These are phyloP conservation scores for Barnettozyma californica DNA, from an alignment of 805 yeast genomes.

Conservation along the genomic window DNA sequence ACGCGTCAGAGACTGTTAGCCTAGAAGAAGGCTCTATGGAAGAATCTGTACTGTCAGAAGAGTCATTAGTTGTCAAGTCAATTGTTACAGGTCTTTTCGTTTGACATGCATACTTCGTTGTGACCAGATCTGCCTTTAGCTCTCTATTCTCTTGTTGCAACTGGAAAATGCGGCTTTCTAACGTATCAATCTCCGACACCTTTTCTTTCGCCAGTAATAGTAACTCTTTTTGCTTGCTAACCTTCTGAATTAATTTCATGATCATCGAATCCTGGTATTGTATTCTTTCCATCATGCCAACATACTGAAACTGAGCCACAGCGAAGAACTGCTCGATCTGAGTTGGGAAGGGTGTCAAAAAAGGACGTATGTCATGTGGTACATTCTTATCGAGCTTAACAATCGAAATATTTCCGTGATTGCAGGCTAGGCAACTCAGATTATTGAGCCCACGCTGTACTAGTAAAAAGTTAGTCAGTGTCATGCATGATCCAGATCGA, in stretches of 20 bases:
- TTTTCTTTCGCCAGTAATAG: constrained; percentile 21
- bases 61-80: constrained; percentile 20
- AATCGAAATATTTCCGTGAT: constrained; percentile 14
- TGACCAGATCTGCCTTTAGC: neutral
- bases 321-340: constrained; percentile 23
- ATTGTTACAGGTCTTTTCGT: constrained; percentile 15
- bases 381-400: constrained; percentile 16
- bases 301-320: constrained; percentile 21
- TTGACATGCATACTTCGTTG: neutral
- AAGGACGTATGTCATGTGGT: constrained; percentile 19
- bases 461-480: neutral
- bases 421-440: constrained; percentile 16
- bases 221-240: constrained; percentile 20
- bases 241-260: constrained; percentile 13
- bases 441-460: constrained; percentile 6
- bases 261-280: constrained; percentile 14
- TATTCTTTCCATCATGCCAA: constrained; percentile 18
- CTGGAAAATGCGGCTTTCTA: constrained; percentile 12
- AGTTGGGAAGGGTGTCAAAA: constrained; percentile 20
- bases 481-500: neutral
- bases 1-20: constrained; percentile 14
- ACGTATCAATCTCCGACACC: constrained; percentile 11
- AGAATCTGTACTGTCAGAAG: constrained; percentile 9
- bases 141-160: constrained; percentile 11
- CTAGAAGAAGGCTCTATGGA: constrained; percentile 1